Percentiles rank a stretch among this genome's conserved stretches.
phyloP scores from a whole-genome alignment of 805 yeast genomes.

The Candida loeiensis region DNA sequence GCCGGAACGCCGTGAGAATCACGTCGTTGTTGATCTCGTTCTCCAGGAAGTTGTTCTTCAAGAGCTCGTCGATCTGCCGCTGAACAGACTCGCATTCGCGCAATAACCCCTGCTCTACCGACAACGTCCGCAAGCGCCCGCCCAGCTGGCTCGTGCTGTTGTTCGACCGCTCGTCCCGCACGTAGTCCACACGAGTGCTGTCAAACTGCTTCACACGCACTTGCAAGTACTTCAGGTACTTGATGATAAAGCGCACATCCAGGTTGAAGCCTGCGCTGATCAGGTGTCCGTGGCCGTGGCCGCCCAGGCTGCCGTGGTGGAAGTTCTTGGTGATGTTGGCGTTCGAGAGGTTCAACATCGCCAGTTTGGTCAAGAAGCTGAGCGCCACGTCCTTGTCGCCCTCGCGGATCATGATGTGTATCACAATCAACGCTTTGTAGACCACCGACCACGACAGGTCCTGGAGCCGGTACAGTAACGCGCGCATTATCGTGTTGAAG shows the following conservation, averaged over 20 bases:
- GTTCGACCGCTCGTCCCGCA: conserved; percentile 59
- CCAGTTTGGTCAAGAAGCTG: conserved; percentile 49
- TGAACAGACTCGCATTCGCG: conserved; percentile 85
- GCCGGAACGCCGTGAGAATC: conserved; percentile 75
- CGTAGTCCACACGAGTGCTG: conserved; percentile 68
- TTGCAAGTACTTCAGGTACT: conserved; percentile 69
- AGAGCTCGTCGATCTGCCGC: conserved; percentile 69
- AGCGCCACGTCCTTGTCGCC: conserved; percentile 79
- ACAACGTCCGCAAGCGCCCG: conserved; percentile 59
- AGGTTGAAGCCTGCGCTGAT: conserved; percentile 22
- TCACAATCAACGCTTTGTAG: conserved; percentile 77
- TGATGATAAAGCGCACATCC: conserved; percentile 55
- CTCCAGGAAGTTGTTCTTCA: conserved; percentile 73
- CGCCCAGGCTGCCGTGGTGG: conserved; percentile 29
- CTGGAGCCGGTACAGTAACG: conserved; percentile 57
- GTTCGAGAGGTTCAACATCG: conserved; percentile 45
- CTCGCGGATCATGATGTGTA: conserved; percentile 89
- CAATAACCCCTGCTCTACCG: conserved; percentile 75
- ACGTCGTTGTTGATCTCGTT: conserved; percentile 82
- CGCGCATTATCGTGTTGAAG: conserved; percentile 65
- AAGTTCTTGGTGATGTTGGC: conserved; percentile 37
- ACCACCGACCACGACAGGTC: conserved; percentile 91
- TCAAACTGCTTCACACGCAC: conserved; percentile 67
- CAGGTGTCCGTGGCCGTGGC: conserved; percentile 10
- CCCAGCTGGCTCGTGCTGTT: conserved; percentile 46